Conservation (phyloP, 768 basidiomycete genomes). For the Hirschioporus abietinus region DNA sequence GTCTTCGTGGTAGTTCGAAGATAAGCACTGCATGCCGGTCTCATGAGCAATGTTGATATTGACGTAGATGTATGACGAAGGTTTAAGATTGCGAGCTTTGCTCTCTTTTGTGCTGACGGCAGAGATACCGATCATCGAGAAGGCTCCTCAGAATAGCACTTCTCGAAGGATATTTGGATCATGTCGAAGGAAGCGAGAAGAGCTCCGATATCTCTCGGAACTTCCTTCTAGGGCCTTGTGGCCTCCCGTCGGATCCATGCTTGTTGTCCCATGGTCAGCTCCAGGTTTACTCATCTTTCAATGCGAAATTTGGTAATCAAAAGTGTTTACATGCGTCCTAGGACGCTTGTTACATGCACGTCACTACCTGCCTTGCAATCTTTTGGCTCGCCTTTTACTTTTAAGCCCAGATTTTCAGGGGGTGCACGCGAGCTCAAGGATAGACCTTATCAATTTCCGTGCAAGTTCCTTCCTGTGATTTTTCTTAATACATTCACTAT, state of each 20-base stretch:
- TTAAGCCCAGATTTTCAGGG: slow-evolving; percentile 1
- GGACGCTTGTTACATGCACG: not conserved
- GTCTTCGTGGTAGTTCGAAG: not conserved
- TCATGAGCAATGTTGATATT: not conserved
- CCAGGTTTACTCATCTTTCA: not conserved
- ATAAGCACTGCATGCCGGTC: not conserved
- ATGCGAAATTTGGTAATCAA: not conserved
- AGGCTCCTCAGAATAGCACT: not conserved
- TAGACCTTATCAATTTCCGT: not conserved
- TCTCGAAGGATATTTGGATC: not conserved
- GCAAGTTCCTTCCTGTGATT: not conserved
- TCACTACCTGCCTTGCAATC: not conserved
- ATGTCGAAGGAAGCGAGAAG: not conserved
- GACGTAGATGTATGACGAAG: not conserved
- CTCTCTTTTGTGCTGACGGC: not conserved
- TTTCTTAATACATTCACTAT: not conserved
- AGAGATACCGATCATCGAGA: not conserved
- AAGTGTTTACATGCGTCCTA: not conserved
- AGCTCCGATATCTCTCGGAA: not conserved
- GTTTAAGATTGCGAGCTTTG: not conserved
- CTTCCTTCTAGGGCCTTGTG: not conserved
- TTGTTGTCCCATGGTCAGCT: not conserved
- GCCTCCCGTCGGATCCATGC: not conserved
- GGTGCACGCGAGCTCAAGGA: not conserved
- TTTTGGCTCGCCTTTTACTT: not conserved